Evolutionary conservation across 129 eudicot genomes (phyloP), one percentile per base, ranked within the genome.

Genomic region (Ambrosia artemisiifolia): DNA sequence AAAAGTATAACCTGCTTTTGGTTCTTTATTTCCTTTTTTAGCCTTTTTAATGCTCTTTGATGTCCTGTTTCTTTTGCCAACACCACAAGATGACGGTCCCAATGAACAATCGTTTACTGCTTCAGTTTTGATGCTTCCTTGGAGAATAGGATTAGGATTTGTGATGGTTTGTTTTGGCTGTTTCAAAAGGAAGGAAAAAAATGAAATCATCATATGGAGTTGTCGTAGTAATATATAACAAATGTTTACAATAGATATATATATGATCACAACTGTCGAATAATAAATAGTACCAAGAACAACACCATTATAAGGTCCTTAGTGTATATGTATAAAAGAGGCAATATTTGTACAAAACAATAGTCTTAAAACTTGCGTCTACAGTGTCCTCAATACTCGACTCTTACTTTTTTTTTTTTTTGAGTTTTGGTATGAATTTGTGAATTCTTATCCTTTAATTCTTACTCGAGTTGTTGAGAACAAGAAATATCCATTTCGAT

Each of bases 1-100:
- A 9, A 12, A 60, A 24, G 44, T 30, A 61, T 75, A 56, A 86
- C 96, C 96, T 16, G 81, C 71, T 65, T 73, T 69, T 73, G 76
- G 65, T 68, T 33, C 83, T 49, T 54, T 80, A 63, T 67, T 80
- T 74, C 62, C 82, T 67, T 57, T 38, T 60, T 81, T 86, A 75
- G 61, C 67, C 69, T 51, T 20, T 43, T 44, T 76, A 32, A 64
- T 68, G 47, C 46, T 43, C 67, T 84, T 89, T 16, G 59, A 30
- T 73, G 78, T 86, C 65, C 76, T 80, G 47, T 38, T 33, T 53
- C 19, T 72, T 73, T 73, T 76, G 56, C 28, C 66, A 61, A 67
- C 43, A 44, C 65, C 47, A 56, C 56, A 68, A 67, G 85, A 55
- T 33, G 63, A 75, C 59, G 72, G 71, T 73, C 80, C 51, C 51